These are phyloP conservation scores for Huntiella moniliformis DNA, from an alignment of 2,329 filamentous ascomycete genomes.

Conservation along the genomic window DNA sequence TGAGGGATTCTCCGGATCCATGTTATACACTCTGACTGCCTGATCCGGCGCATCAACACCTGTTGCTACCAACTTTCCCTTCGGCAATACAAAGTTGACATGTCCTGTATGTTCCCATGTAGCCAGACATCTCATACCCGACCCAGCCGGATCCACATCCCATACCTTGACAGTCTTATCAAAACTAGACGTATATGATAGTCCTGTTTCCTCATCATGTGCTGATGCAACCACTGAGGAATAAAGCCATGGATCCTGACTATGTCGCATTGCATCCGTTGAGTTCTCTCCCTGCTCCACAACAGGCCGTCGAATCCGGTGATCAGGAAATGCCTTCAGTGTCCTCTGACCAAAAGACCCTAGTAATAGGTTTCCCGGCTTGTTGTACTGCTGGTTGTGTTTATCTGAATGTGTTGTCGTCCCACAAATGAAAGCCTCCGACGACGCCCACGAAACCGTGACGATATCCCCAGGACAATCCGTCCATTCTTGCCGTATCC, in stretches of 20 bases:
- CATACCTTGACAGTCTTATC: conserved; percentile 43
- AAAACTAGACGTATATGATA: conserved; percentile 41
- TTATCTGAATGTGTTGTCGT: conserved; percentile 43
- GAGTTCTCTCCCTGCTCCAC: conserved; percentile 36
- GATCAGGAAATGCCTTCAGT: conserved; percentile 34
- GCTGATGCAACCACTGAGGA: conserved; percentile 44
- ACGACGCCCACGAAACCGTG: conserved; percentile 37
- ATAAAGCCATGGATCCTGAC: conserved; percentile 44
- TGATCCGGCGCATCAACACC: conserved; percentile 34
- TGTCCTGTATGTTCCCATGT: conserved; percentile 39
- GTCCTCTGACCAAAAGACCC: conserved; percentile 28
- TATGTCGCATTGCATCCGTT: conserved; percentile 34
- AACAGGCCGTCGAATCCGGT: conserved; percentile 35
- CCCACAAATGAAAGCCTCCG: conserved; percentile 38
- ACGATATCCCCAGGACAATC: conserved; percentile 43
- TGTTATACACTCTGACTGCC: conserved; percentile 38
- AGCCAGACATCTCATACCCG: conserved; percentile 21
- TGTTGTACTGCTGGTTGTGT: conserved; percentile 49
- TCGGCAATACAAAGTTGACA: conserved; percentile 40
- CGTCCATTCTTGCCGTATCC: conserved; percentile 34
- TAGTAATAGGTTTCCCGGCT: conserved; percentile 40
- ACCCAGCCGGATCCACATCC: conserved; percentile 23
- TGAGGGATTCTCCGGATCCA: conserved; percentile 21
- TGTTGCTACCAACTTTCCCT: conserved; percentile 32
- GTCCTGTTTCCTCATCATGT: conserved; percentile 26